Conservation (phyloP, 75 land plant species). For the Sequoia sempervirens region DNA sequence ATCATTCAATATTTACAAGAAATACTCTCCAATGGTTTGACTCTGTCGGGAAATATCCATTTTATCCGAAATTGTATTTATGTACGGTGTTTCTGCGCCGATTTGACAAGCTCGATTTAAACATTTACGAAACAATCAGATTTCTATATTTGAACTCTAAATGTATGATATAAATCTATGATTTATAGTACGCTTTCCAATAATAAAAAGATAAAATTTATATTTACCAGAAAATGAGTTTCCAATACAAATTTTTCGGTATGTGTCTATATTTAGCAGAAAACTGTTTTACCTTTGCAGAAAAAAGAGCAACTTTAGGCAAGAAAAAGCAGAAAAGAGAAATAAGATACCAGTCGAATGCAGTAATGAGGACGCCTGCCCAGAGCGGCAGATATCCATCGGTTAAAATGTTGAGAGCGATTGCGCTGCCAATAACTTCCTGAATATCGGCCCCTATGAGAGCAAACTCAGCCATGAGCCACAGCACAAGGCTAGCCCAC, state of each 20-base stretch:
- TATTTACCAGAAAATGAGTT: no score
- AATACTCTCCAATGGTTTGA: no score
- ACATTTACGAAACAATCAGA: no score
- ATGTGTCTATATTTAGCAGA: neutral
- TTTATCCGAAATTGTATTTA: no score
- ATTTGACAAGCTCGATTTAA: no score
- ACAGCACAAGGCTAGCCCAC: conserved; percentile 56
- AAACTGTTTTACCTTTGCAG: neutral
- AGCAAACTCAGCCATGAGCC: conserved; percentile 91
- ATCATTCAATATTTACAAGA: no score
- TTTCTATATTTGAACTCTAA: no score
- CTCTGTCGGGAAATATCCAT: no score
- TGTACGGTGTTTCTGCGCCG: no score
- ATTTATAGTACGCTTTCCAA: no score
- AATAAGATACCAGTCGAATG: conserved; percentile 56
- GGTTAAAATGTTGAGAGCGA: conserved; percentile 81
- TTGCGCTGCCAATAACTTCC: conserved; percentile 96
- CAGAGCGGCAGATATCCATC: conserved; percentile 79
- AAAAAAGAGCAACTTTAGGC: neutral
- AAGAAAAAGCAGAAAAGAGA: neutral
- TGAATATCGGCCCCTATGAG: conserved; percentile 94
- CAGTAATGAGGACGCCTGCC: conserved; percentile 87
- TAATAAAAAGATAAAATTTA: no score
- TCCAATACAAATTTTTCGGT: neutral
- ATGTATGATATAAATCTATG: no score